phyloP scores from a whole-genome alignment of 2,329 filamentous ascomycete species.

The Periconia sp. region DNA sequence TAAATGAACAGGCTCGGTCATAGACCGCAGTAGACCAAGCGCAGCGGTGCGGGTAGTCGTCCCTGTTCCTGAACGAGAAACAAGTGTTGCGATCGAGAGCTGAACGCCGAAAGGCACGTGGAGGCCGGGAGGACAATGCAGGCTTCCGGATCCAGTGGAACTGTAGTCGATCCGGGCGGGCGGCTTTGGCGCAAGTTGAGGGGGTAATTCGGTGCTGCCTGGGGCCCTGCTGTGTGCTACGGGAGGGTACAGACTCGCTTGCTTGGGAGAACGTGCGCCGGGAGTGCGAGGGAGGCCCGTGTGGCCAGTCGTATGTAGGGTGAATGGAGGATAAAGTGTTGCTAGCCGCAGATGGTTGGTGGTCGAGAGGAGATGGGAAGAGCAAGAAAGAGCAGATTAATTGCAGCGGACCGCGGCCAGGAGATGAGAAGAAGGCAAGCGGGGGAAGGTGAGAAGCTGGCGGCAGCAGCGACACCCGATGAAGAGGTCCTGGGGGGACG shows the following conservation, averaged over 20 bases:
- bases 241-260: slow-evolving; percentile 2
- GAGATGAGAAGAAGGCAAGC: slow-evolving; percentile 6
- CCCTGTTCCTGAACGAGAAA: neutral
- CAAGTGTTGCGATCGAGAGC: neutral
- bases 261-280: neutral
- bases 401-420: slow-evolving; percentile 3
- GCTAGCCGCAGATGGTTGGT: slow-evolving; percentile 1
- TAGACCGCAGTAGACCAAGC: slow-evolving; percentile 18
- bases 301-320: neutral
- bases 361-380: neutral
- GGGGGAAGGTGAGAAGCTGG: slow-evolving; percentile 10
- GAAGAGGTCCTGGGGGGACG: neutral
- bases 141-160: neutral
- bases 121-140: slow-evolving; percentile 23
- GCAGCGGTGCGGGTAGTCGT: slow-evolving; percentile 2
- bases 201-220: neutral
- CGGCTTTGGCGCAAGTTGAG: neutral
- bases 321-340: neutral
- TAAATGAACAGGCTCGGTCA: slow-evolving; percentile 40
- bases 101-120: slow-evolving; percentile 28
- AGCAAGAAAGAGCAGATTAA: slow-evolving; percentile 31
- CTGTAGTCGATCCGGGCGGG: neutral
- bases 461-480: slow-evolving; percentile 3
- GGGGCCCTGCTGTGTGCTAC: neutral
- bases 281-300: slow-evolving; percentile 1